Base-by-base conservation (phyloP, 495 filamentous ascomycete species). In the Aspergillus diversus region DNA sequence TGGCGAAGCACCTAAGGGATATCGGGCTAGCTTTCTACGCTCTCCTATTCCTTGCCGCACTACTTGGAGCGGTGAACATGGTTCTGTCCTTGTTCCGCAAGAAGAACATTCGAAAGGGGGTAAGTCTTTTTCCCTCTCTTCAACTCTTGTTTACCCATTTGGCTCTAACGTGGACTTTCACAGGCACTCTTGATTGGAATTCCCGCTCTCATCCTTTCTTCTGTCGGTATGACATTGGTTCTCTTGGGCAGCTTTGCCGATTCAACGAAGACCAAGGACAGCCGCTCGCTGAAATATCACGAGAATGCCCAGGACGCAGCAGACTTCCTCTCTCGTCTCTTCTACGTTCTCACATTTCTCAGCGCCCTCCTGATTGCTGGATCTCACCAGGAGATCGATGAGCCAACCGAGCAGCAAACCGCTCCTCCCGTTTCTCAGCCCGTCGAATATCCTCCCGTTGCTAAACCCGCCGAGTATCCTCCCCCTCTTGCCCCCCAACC, bases 31-130 rank as follows among this genome's bases (percentile, higher is more conserved):
- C 67, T 1, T 64, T 57, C 34, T 47, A 55, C 39, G 68, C 59
- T n/a, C 33, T 67, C 33, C 52, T 60, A 15, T 52, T 70, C 17
- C n/a, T 70, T 7, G 65, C 57, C 0, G 57, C 61, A 34, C 13
- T 66, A 0, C 32, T 69, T 12, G 63, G 60, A 5, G 34, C 54
- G 3, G 67, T 31, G 1, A 61, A 54, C 5, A 61, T 69, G 57
- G 17, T 55, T 7, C 39, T 62, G 13, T 61, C 63, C 3, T 8
- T 69, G 12, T 32, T 61, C 9, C 57, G 52, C 8, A 50, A 53
- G 7, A 15, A 52, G 0, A 59, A 61, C 21, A 33, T 67, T 11
- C 51, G 63, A 7, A 37, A 52, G 31, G 65, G 65, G 16, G 68
- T 70, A 65, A 5, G 64, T 69, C 17, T 34, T 21, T 37, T 8